These are phyloP conservation scores for Penicillium freii DNA, from an alignment of 2,329 filamentous ascomycete genomes.

Conservation along the genomic window DNA sequence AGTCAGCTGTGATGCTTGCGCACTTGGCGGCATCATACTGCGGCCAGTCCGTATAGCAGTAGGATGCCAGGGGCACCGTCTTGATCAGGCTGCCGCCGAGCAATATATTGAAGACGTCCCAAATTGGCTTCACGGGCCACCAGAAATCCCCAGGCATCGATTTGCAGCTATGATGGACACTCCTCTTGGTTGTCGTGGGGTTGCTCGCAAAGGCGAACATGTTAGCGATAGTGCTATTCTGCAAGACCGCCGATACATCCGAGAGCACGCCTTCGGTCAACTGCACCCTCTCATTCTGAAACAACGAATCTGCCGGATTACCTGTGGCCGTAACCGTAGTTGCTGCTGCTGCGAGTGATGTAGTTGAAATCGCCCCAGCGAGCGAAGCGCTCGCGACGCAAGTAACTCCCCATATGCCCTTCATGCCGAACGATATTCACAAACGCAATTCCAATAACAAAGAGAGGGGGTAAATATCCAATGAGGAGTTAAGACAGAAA, in stretches of 20 bases:
- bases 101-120: slow-evolving; percentile 38
- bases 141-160: slow-evolving; percentile 20
- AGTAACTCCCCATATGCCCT: neutral
- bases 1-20: slow-evolving; percentile 23
- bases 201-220: slow-evolving; percentile 35
- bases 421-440: neutral
- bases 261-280: slow-evolving; percentile 38
- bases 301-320: neutral
- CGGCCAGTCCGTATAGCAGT: slow-evolving; percentile 35
- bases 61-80: slow-evolving; percentile 33
- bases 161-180: slow-evolving; percentile 44
- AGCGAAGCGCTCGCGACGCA: slow-evolving; percentile 3
- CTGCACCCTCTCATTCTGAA: slow-evolving; percentile 29
- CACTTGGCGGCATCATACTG: slow-evolving; percentile 35
- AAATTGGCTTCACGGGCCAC: slow-evolving; percentile 19
- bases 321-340: neutral
- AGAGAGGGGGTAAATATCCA: neutral
- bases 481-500: neutral
- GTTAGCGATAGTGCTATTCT: slow-evolving; percentile 30
- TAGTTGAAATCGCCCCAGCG: slow-evolving; percentile 4
- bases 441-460: neutral
- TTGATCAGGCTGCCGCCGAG: slow-evolving; percentile 36
- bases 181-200: slow-evolving; percentile 20
- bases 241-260: slow-evolving; percentile 29
- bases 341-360: slow-evolving; percentile 9